These are phyloP conservation scores for Suhomyces terraborum DNA, from an alignment of 1,139 yeast species.

Conservation along the genomic window DNA sequence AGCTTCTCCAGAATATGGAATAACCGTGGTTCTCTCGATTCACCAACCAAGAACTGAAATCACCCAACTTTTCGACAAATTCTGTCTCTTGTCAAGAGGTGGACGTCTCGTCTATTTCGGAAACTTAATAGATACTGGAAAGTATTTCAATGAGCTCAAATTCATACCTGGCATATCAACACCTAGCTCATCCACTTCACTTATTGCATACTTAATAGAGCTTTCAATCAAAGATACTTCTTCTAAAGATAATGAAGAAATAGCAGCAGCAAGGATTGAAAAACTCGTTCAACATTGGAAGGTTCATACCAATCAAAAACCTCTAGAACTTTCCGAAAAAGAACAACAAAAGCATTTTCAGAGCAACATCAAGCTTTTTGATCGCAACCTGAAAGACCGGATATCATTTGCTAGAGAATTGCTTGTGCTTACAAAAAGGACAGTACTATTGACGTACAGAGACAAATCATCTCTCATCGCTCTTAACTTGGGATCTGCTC, in stretches of 20 bases:
- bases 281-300: conserved; percentile 56
- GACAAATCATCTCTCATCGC: conserved; percentile 61
- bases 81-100: conserved; percentile 70
- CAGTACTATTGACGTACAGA: conserved; percentile 54
- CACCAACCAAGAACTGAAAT: conserved; percentile 89
- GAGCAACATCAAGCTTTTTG: conserved; percentile 28
- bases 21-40: conserved; percentile 72
- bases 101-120: conserved; percentile 68
- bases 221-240: conserved; percentile 68
- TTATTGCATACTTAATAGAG: conserved; percentile 68
- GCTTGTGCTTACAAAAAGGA: conserved; percentile 55
- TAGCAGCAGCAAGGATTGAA: conserved; percentile 47
- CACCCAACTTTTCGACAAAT: conserved; percentile 61
- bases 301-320: conserved; percentile 9
- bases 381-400: conserved; percentile 29
- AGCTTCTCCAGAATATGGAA: conserved; percentile 53
- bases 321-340: conserved; percentile 13
- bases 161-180: conserved; percentile 4
- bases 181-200: conserved; percentile 24
- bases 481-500: conserved; percentile 53
- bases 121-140: conserved; percentile 39
- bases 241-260: conserved; percentile 43
- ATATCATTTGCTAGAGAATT: conserved; percentile 49
- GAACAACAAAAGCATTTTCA: conserved; percentile 23
- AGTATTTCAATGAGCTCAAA: conserved; percentile 5